A percentile compares a stretch with the other conserved stretches of the same genome.
Evolutionary conservation across 495 filamentous ascomycete genomes (phyloP).

Genomic region (Viridothelium virens): DNA sequence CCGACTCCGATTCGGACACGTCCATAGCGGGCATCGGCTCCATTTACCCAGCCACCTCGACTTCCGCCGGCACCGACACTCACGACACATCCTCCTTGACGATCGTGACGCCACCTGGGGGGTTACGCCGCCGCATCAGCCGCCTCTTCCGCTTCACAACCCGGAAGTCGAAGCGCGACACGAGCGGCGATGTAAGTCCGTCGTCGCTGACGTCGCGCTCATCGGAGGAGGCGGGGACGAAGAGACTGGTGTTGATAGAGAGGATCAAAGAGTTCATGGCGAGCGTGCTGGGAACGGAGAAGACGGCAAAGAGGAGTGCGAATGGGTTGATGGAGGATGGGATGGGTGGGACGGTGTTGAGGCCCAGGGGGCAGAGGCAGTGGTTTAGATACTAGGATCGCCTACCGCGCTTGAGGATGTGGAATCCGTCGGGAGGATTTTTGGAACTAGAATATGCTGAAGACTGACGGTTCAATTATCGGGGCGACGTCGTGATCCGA

Average conservation of each 20-base stretch:
- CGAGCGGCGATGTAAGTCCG: constrained; percentile 1
- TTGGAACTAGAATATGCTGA: not conserved
- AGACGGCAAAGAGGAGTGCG: not conserved
- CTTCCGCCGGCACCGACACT: not conserved
- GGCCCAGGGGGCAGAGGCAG: not conserved
- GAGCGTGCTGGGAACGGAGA: not conserved
- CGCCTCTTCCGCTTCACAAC: not conserved
- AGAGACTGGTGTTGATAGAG: not conserved
- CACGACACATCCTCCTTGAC: not conserved
- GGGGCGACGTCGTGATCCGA: too few relatives aligned
- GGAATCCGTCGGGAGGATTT: not conserved
- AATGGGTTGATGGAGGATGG: not conserved
- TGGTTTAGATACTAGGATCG: not conserved
- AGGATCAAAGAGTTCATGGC: not conserved
- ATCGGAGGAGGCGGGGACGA: not conserved
- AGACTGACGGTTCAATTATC: too few relatives aligned
- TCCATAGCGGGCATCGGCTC: not conserved
- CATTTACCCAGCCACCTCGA: too few relatives aligned
- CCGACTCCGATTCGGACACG: not conserved
- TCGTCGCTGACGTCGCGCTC: not conserved
- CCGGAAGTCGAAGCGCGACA: not conserved
- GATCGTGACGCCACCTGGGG: not conserved
- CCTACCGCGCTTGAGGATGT: not conserved
- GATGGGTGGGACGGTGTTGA: constrained; percentile 3
- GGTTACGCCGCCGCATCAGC: not conserved